Evolutionary conservation across 2,329 filamentous ascomycete genomes (phyloP).

Genomic region (Aspergillus brunneoviolaceus): DNA sequence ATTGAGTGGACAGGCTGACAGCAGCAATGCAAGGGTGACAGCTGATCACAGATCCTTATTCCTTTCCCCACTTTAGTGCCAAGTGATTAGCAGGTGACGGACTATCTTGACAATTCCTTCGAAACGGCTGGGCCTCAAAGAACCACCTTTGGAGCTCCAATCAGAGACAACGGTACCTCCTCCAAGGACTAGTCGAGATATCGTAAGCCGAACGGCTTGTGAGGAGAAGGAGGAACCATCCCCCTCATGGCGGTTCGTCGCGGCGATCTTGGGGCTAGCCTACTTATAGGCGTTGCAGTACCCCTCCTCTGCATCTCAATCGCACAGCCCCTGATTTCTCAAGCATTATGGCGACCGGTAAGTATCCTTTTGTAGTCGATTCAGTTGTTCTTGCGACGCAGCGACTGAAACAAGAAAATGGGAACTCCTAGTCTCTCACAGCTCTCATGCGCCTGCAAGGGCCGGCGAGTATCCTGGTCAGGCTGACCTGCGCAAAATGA

Average conservation of each 20-base stretch:
- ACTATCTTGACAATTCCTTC: neutral
- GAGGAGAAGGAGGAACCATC: neutral
- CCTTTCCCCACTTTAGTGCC: neutral
- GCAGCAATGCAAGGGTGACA: neutral
- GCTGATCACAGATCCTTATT: neutral
- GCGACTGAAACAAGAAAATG: neutral
- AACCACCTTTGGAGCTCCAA: neutral
- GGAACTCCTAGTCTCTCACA: neutral
- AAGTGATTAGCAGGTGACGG: neutral
- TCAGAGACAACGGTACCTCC: neutral
- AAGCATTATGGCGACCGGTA: neutral
- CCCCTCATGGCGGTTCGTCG: neutral
- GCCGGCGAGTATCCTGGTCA: conserved; percentile 15
- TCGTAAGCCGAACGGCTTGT: neutral
- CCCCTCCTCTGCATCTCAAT: neutral
- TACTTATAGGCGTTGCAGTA: neutral
- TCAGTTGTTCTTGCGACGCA: neutral
- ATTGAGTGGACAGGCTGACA: neutral
- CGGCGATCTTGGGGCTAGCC: neutral
- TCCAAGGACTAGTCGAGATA: neutral
- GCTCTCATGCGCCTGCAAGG: neutral
- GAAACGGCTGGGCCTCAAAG: neutral
- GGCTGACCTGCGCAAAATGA: conserved; percentile 24
- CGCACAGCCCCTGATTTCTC: neutral
- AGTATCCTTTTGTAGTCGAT: neutral